Conservation (phyloP, 345 rosid species). For the Brassica napus region DNA sequence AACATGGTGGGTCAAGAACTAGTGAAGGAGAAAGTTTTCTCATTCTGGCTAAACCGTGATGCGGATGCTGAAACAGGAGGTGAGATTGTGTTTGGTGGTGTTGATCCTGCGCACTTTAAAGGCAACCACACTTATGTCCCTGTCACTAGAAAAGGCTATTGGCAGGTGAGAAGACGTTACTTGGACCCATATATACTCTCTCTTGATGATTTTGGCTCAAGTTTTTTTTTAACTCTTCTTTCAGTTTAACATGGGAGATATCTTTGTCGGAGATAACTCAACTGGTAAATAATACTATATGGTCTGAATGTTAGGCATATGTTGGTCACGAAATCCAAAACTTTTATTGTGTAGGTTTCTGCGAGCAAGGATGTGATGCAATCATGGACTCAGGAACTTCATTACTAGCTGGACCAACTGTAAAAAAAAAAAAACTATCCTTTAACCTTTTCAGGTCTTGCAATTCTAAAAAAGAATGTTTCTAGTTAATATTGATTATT, state of each 20-base stretch:
- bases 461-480: neutral
- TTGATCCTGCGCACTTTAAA: conserved; percentile 56
- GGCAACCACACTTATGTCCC: conserved; percentile 81
- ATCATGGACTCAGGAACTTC: conserved; percentile 83
- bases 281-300: conserved; percentile 50
- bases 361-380: conserved; percentile 64
- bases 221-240: neutral
- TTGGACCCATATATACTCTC: neutral
- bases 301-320: neutral
- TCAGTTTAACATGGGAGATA: conserved; percentile 75
- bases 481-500: neutral
- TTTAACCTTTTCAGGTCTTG: neutral
- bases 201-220: neutral
- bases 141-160: conserved; percentile 66
- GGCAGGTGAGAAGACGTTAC: conserved; percentile 59
- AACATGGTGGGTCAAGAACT: conserved; percentile 65
- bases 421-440: conserved; percentile 24
- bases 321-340: neutral
- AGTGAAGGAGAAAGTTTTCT: conserved; percentile 60
- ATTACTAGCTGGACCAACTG: conserved; percentile 80
- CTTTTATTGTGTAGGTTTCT: conserved; percentile 46
- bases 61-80: conserved; percentile 56
- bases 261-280: conserved; percentile 55
- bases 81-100: conserved; percentile 84
- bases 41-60: conserved; percentile 77